Percentiles rank a stretch among this genome's conserved stretches.
These are phyloP conservation scores for Oemleria cerasiformis DNA, from an alignment of 306 rosid species.

Conservation along the genomic window DNA sequence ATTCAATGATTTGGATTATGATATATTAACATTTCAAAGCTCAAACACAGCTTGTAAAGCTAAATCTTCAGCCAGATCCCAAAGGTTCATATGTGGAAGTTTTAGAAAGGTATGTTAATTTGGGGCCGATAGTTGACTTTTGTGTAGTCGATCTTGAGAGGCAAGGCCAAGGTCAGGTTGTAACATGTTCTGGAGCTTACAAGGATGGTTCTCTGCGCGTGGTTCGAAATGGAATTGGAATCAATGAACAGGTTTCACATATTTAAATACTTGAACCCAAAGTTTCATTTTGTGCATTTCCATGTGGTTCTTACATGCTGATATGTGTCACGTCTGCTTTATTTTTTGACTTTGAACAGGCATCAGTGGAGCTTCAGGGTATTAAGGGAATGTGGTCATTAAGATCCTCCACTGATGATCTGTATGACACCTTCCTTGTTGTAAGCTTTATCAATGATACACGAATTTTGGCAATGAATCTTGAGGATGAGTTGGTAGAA, in stretches of 20 bases:
- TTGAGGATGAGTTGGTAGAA: constrained; percentile 94
- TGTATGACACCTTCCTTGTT: constrained; percentile 84
- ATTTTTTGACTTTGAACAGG: constrained; percentile 45
- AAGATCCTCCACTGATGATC: constrained; percentile 91
- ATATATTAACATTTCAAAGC: constrained; percentile 27
- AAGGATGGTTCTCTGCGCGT: constrained; percentile 99
- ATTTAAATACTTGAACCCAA: not conserved
- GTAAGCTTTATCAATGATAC: constrained; percentile 97
- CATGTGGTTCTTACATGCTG: constrained; percentile 4
- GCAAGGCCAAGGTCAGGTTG: constrained; percentile 99
- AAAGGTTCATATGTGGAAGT: constrained; percentile 96
- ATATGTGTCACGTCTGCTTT: constrained; percentile 3
- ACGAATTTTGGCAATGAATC: constrained; percentile 92
- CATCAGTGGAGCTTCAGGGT: constrained; percentile 99
- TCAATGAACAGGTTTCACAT: constrained; percentile 81
- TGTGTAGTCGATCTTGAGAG: constrained; percentile 98
- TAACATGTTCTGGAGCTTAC: constrained; percentile 97
- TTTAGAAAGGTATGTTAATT: constrained; percentile 85
- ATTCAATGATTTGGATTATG: constrained; percentile 19
- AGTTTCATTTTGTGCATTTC: not conserved
- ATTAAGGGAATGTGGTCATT: constrained; percentile 99
- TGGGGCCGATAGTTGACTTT: constrained; percentile 97
- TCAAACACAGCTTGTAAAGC: constrained; percentile 80
- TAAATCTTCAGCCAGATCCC: constrained; percentile 75
- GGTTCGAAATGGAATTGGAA: constrained; percentile 91